Conservation (phyloP, 768 basidiomycete genomes). For the Pleurotus salmoneostramineus region DNA sequence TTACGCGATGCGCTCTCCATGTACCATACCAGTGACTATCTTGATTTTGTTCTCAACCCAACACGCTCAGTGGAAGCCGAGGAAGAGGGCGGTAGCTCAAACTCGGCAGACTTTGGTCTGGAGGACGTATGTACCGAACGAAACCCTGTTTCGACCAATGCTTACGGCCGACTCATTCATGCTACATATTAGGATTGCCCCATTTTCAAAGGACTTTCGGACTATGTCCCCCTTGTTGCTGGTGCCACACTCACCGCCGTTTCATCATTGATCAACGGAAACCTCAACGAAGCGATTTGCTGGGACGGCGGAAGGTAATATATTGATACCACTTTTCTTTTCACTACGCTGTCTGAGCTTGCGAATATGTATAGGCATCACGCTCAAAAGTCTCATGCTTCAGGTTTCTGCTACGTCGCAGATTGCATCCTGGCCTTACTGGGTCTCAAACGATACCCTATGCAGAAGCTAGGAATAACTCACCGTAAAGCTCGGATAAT, state of each 20-base stretch:
- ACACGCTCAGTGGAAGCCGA: slow-evolving; percentile 17
- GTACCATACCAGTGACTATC: slow-evolving; percentile 73
- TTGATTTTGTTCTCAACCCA: slow-evolving; percentile 51
- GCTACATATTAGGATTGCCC: slow-evolving; percentile 71
- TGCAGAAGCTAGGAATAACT: not conserved
- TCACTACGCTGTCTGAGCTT: not conserved
- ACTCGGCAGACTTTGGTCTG: slow-evolving; percentile 47
- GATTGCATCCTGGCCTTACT: slow-evolving; percentile 85
- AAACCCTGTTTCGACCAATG: slow-evolving; percentile 25
- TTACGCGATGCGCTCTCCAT: slow-evolving; percentile 50
- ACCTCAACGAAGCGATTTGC: slow-evolving; percentile 64
- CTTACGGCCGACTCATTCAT: not conserved
- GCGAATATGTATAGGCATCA: slow-evolving; percentile 62
- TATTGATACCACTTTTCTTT: slow-evolving; percentile 6
- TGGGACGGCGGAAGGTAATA: slow-evolving; percentile 92
- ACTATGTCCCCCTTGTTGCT: slow-evolving; percentile 69
- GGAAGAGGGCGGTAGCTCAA: not conserved
- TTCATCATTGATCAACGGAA: slow-evolving; percentile 44
- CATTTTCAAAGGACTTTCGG: slow-evolving; percentile 59
- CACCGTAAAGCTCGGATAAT: slow-evolving; percentile 58
- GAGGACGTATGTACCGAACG: slow-evolving; percentile 44
- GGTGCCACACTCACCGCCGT: slow-evolving; percentile 79
- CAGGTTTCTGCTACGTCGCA: slow-evolving; percentile 94
- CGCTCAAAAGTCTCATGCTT: slow-evolving; percentile 70
- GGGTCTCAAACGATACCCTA: slow-evolving; percentile 44